Evolutionary conservation across 495 filamentous ascomycete species (phyloP).

Genomic region (Geoglossum glabrum): DNA sequence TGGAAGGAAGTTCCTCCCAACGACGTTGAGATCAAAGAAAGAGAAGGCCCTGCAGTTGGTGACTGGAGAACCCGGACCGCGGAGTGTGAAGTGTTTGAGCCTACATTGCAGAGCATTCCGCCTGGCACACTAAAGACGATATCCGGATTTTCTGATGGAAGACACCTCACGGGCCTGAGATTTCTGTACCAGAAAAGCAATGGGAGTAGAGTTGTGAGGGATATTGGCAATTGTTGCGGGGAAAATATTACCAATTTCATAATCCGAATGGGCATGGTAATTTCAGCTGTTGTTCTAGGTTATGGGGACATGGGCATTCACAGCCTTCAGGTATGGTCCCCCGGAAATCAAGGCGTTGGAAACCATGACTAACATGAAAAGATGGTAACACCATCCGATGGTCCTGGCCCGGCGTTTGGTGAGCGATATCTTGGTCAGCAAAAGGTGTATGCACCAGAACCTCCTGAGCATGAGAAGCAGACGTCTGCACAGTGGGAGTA

Average conservation of each 20-base stretch:
- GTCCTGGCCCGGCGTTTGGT: background rate
- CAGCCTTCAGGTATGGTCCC: background rate
- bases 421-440: slow-evolving; percentile 1
- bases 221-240: background rate
- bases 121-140: slow-evolving; percentile 9
- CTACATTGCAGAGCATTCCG: slow-evolving; percentile 6
- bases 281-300: background rate
- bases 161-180: slow-evolving; percentile 12
- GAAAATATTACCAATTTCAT: background rate
- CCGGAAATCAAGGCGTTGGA: background rate
- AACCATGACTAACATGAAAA: background rate
- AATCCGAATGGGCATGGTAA: background rate
- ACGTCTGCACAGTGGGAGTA: background rate
- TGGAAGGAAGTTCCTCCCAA: slow-evolving; percentile 14
- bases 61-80: slow-evolving; percentile 15
- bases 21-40: slow-evolving; percentile 10
- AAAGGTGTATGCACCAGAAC: background rate
- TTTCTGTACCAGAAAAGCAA: slow-evolving; percentile 12
- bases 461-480: background rate
- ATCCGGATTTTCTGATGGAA: slow-evolving; percentile 15
- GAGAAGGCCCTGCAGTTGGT: slow-evolving; percentile 13
- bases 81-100: slow-evolving; percentile 18
- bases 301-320: slow-evolving; percentile 1
- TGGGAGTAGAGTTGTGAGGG: background rate
- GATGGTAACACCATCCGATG: background rate